Base-by-base conservation (phyloP, 768 basidiomycete species). In the Naganishia kalamii region DNA sequence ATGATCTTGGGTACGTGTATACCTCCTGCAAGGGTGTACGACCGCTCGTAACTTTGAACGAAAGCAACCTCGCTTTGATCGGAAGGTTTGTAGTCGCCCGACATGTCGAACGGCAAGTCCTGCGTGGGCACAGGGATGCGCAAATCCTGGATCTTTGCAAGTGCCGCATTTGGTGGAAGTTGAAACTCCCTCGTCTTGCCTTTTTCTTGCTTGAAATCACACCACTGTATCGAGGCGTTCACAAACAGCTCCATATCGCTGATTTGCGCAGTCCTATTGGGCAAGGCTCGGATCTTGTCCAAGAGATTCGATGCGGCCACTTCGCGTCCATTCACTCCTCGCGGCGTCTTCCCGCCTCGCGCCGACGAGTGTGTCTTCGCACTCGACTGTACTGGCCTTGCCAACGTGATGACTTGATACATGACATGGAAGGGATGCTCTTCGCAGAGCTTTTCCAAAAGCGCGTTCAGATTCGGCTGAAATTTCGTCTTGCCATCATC, bases 341-440 rank as follows among this genome's bases (percentile, higher is more conserved):
- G 63, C 11, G 37, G 65, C 48, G 17, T 8, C 61, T 60, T 70
- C 65, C 19, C 51, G 25, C 54, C 47, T 60, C 63, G 33, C 12
- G 47, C 35, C 1, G 27, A 30, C 4, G 50, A 44, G 19, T 25
- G 52, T 23, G 33, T 19, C 29, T 52, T 54, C 25, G 50, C 19
- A 21, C n/a, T n/a, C 3, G 63, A 19, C 35, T 40, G 50, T 1
- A 43, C 32, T 17, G 63, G 13, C 41, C 30, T 69, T 65, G 76
- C 72, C 11, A 94, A 79, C 62, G 89, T 89, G 75, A 87, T 89
- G 2, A 98, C 84, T 70, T 92, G 91, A 77, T 93, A 94, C 7
- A 96, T 79, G 69, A 85, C 88, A 74, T 99, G 96, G 79, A 90
- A 98, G 0, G 94, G 92, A 73, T 99, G 96, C 60, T 97, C 90